Conservation (phyloP, 192 early-diverging fungal genomes). For the Backusella luteola region DNA sequence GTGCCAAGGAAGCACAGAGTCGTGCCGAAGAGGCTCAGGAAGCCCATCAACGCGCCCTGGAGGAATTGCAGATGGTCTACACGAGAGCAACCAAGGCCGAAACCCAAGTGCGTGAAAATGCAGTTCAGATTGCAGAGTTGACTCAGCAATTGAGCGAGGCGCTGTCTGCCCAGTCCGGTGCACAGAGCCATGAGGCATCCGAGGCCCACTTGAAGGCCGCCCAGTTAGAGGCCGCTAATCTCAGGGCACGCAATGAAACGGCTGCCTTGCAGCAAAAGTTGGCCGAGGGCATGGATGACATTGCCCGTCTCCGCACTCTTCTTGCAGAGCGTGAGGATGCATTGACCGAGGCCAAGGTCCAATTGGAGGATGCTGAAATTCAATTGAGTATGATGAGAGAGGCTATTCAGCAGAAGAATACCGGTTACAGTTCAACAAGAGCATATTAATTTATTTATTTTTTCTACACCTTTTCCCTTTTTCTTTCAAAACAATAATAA, state of each 20-base stretch:
- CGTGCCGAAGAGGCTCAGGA: conserved; percentile 54
- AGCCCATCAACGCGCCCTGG: conserved; percentile 49
- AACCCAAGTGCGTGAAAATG: conserved; percentile 39
- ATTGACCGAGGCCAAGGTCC: conserved; percentile 36
- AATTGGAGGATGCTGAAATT: conserved; percentile 50
- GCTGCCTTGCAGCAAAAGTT: conserved; percentile 44
- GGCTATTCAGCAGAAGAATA: not conserved
- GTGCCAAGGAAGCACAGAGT: conserved; percentile 46
- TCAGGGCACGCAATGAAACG: conserved; percentile 47
- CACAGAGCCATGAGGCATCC: conserved; percentile 13
- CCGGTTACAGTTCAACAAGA: not conserved
- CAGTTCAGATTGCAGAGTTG: conserved; percentile 30
- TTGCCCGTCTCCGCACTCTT: conserved; percentile 35
- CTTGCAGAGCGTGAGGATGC: conserved; percentile 43
- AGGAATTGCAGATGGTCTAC: conserved; percentile 44
- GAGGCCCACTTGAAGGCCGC: conserved; percentile 43
- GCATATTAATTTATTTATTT: not conserved
- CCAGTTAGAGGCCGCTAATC: conserved; percentile 48
- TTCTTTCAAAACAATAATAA: not conserved
- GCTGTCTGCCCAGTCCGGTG: conserved; percentile 1
- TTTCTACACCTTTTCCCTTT: not conserved
- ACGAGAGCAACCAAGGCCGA: conserved; percentile 47
- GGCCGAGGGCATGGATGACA: conserved; percentile 45
- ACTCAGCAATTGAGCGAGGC: conserved; percentile 30
- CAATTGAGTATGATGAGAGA: conserved; percentile 47